Percentiles rank a stretch among this genome's conserved stretches.
Conservation (phyloP, 306 rosid species). For the Crataegus laevigata region DNA sequence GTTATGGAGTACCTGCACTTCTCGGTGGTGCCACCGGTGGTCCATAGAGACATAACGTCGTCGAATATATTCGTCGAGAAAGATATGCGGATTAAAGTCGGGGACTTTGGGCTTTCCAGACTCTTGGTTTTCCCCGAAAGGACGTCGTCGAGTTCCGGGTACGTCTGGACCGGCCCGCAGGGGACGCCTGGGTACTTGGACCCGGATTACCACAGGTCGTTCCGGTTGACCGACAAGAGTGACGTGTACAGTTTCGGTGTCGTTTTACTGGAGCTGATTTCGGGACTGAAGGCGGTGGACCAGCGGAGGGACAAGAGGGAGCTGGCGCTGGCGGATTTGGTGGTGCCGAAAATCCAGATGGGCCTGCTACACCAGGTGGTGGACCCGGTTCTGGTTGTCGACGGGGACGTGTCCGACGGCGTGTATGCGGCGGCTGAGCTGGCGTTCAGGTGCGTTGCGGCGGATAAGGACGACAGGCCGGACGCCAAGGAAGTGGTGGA, state of each 20-base stretch:
- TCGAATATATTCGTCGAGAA: conserved; percentile 71
- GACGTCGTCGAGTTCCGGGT: conserved; percentile 41
- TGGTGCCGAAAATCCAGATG: conserved; percentile 76
- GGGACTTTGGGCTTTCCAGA: conserved; percentile 93
- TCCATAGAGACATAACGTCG: conserved; percentile 87
- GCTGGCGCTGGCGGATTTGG: conserved; percentile 74
- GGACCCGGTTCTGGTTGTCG: conserved; percentile 50
- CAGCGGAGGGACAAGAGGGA: conserved; percentile 68
- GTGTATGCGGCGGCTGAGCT: conserved; percentile 67
- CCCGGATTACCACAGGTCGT: conserved; percentile 89
- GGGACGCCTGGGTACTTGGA: conserved; percentile 96
- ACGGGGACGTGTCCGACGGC: conserved; percentile 26
- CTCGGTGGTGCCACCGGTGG: conserved; percentile 67
- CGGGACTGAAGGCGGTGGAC: conserved; percentile 79
- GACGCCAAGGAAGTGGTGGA: conserved; percentile 72
- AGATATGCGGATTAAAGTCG: conserved; percentile 86
- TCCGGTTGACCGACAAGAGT: conserved; percentile 86
- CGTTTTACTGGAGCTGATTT: conserved; percentile 61
- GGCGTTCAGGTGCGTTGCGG: conserved; percentile 89
- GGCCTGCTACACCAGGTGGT: conserved; percentile 69
- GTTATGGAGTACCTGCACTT: conserved; percentile 94
- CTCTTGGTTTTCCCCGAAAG: conserved; percentile 51
- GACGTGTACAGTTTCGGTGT: conserved; percentile 97
- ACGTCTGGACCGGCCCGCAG: conserved; percentile 93
- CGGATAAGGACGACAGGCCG: conserved; percentile 88